Base-by-base conservation (phyloP, 78 protist species). In the Pelomyxa schiedti region DNA sequence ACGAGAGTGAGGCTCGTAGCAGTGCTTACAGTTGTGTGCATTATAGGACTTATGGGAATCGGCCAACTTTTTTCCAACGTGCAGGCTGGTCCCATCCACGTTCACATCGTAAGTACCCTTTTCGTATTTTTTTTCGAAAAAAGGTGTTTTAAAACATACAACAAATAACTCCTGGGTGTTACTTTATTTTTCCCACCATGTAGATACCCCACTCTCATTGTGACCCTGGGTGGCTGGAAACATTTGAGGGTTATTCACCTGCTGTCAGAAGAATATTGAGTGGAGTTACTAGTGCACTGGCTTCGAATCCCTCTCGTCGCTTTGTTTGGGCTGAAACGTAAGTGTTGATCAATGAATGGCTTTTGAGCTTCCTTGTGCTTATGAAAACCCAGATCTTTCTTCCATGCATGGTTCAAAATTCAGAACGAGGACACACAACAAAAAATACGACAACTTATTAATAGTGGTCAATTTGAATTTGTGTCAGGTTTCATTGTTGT, bases 211-310 rank as follows among this genome's bases (percentile, higher is more conserved):
- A 81, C 42, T 69, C 84, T 22, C 91, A 87, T 69, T 76, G 83
- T 7, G 91, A 87, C 68, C 76, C 83, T 22, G 83, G 84, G 4
- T 87, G 91, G 91, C 32, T 87, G 22, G 24, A 8, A 16, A 72
- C 87, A 9, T 72, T 73, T 9, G 80, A 87, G 8, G 87, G 72
- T 8, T 52, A 66, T 16, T 24, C 35, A 74, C 42, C 9, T 72
- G 72, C 9, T 87, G 63, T 43, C 64, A 58, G n/a, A 29, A 69
- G 5, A 16, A 52, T 3, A 64, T 80, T 58, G 32, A 53, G 47
- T 24, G 36, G 38, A 53, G 82, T 77, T 32, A 24, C 74, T 1
- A 24, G 42, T 4, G 42, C 5, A 22, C 65, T 86, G 1, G 2
- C 0, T 28, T 16, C 8, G 9, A 47, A 80, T 38, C 39, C 72